phyloP scores from a whole-genome alignment of 202 grass and related monocot species.

The Dendrocalamus latiflorus region DNA sequence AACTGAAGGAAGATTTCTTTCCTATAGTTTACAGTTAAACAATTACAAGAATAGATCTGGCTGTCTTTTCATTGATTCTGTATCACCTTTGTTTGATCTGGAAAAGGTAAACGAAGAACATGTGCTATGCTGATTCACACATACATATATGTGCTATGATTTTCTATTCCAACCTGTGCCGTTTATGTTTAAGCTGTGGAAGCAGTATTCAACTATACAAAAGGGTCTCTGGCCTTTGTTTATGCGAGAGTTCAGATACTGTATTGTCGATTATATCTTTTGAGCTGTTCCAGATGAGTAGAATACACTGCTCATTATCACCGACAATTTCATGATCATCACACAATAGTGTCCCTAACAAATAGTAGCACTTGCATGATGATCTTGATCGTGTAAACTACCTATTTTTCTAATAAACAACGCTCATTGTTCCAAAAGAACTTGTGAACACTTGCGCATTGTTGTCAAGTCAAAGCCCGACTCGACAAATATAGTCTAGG shows the following conservation, averaged over 20 bases:
- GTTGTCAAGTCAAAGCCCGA: conserved; percentile 14
- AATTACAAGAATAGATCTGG: conserved; percentile 31
- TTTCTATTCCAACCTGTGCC: conserved; percentile 25
- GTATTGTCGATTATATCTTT: conserved; percentile 20
- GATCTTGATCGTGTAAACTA: background rate
- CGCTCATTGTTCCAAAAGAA: background rate
- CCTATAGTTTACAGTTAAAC: conserved; percentile 4
- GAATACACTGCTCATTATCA: conserved; percentile 30
- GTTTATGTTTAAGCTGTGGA: background rate
- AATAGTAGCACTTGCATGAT: background rate
- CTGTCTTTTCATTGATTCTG: conserved; percentile 36
- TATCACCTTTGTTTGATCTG: conserved; percentile 34
- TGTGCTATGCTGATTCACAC: conserved; percentile 30
- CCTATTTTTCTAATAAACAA: background rate
- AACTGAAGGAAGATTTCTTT: conserved; percentile 18
- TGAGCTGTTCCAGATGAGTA: conserved; percentile 34
- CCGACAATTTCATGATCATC: conserved; percentile 35
- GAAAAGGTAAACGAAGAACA: conserved; percentile 44
- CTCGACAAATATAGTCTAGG: background rate
- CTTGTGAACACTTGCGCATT: conserved; percentile 11
- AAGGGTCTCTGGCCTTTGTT: background rate
- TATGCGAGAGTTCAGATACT: conserved; percentile 12
- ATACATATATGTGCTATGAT: background rate
- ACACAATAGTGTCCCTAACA: background rate
- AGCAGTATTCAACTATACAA: conserved; percentile 21